Percentiles rank a stretch among this genome's conserved stretches.
Evolutionary conservation across 2,329 filamentous ascomycete species (phyloP).

Genomic region (Apiospora rasikravindrae): DNA sequence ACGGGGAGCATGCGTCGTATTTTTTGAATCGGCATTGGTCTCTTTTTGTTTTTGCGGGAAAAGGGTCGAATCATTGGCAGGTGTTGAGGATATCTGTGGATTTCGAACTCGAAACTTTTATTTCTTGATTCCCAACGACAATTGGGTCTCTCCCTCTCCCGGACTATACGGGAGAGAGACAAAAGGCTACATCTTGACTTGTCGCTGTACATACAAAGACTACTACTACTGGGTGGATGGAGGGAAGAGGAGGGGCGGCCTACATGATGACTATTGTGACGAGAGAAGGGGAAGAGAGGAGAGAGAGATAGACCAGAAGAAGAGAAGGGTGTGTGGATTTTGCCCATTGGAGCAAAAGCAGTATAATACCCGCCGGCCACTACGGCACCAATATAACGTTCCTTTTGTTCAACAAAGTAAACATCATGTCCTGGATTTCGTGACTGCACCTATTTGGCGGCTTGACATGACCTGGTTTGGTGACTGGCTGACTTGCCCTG

Average conservation of each 20-base stretch:
- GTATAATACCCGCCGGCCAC: conserved; percentile 17
- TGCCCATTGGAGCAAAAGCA: not conserved
- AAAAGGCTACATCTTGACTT: not conserved
- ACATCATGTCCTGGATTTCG: not conserved
- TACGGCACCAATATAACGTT: conserved; percentile 17
- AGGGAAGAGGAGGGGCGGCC: not conserved
- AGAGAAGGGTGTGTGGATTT: not conserved
- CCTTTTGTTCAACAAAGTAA: conserved; percentile 14
- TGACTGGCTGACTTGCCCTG: too few species aligned
- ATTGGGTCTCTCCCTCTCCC: not conserved
- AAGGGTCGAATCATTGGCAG: conserved; percentile 1
- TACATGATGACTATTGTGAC: not conserved
- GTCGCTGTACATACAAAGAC: conserved; percentile 19
- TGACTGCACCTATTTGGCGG: not conserved
- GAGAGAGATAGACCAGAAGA: not conserved
- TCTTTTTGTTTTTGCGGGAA: conserved; percentile 6
- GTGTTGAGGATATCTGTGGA: conserved; percentile 11
- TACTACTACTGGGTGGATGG: not conserved
- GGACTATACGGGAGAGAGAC: conserved; percentile 5
- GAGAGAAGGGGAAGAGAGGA: not conserved
- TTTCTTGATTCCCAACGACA: conserved; percentile 12
- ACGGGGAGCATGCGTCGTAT: not conserved
- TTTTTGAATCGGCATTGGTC: conserved; percentile 18
- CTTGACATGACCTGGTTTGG: not conserved
- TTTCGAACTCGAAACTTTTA: conserved; percentile 5